Evolutionary conservation across 257 asterid species (phyloP).

Genomic region (Nicotiana attenuata): DNA sequence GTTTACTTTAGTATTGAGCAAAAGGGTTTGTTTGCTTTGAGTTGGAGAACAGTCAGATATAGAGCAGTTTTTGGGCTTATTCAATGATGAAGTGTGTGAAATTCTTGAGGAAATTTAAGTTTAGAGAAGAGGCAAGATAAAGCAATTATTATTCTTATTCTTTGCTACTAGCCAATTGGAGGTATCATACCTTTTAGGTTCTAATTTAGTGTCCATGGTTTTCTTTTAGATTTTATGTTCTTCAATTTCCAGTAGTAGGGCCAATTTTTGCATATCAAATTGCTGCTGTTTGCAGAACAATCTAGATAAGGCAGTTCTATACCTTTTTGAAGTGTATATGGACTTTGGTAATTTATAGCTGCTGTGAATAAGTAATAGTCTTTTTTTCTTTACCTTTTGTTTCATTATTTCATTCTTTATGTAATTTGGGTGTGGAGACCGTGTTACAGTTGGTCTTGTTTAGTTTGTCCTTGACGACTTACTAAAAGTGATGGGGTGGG

Average conservation of each 20-base stretch:
- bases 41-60: slow-evolving; percentile 3
- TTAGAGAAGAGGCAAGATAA: not conserved
- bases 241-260: not conserved
- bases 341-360: not conserved
- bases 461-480: not conserved
- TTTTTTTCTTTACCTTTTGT: not conserved
- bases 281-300: not conserved
- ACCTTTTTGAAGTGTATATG: not conserved
- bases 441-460: not conserved
- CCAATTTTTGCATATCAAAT: not conserved
- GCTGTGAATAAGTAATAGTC: not conserved
- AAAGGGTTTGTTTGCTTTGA: not conserved
- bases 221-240: not conserved
- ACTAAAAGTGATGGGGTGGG: not conserved
- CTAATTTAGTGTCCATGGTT: not conserved
- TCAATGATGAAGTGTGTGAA: not conserved
- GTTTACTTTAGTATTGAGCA: not conserved
- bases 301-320: not conserved
- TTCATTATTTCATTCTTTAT: not conserved
- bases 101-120: not conserved
- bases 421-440: not conserved
- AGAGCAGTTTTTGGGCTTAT: not conserved
- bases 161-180: not conserved
- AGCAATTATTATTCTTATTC: too few species aligned
- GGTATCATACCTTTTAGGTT: not conserved